These are phyloP conservation scores for Tolypocladium paradoxum DNA, from an alignment of 2,329 filamentous ascomycete genomes.

Conservation along the genomic window DNA sequence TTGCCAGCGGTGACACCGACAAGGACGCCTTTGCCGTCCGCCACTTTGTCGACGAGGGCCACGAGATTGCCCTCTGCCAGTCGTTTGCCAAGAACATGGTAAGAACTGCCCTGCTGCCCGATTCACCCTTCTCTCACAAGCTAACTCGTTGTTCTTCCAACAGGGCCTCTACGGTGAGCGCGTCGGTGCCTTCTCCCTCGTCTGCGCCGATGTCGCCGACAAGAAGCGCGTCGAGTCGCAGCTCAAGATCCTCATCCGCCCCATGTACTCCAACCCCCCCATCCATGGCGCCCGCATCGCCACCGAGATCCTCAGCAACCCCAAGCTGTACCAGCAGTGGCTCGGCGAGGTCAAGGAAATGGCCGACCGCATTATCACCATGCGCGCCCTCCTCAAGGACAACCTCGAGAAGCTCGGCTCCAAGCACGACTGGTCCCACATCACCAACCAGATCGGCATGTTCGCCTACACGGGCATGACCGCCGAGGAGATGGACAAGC, in stretches of 20 bases:
- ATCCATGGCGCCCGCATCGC: slow-evolving; percentile 94
- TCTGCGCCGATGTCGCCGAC: slow-evolving; percentile 76
- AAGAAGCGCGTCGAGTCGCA: slow-evolving; percentile 94
- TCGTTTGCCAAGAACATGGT: slow-evolving; percentile 99
- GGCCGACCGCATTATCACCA: slow-evolving; percentile 98
- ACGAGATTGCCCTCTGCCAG: slow-evolving; percentile 79
- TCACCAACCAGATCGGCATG: slow-evolving; percentile 98
- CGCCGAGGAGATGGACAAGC: slow-evolving; percentile 78
- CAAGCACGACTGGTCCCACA: slow-evolving; percentile 98
- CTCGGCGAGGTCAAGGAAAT: slow-evolving; percentile 94
- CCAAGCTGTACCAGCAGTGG: slow-evolving; percentile 84
- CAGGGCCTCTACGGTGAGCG: slow-evolving; percentile 96
- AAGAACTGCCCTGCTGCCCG: slow-evolving; percentile 12
- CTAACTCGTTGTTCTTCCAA: not conserved
- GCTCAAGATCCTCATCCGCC: slow-evolving; percentile 95
- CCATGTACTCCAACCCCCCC: slow-evolving; percentile 96
- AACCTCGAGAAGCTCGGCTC: slow-evolving; percentile 92
- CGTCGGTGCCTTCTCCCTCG: slow-evolving; percentile 90
- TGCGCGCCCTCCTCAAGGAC: slow-evolving; percentile 87
- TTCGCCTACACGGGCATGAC: slow-evolving; percentile 95
- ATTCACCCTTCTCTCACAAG: not conserved
- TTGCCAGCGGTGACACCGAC: slow-evolving; percentile 85
- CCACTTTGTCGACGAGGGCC: slow-evolving; percentile 86
- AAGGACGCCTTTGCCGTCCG: slow-evolving; percentile 88
- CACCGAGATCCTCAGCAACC: slow-evolving; percentile 79